These are phyloP conservation scores for Globisporangium nunn DNA, from an alignment of 352 stramenopile genomes.

Conservation along the genomic window DNA sequence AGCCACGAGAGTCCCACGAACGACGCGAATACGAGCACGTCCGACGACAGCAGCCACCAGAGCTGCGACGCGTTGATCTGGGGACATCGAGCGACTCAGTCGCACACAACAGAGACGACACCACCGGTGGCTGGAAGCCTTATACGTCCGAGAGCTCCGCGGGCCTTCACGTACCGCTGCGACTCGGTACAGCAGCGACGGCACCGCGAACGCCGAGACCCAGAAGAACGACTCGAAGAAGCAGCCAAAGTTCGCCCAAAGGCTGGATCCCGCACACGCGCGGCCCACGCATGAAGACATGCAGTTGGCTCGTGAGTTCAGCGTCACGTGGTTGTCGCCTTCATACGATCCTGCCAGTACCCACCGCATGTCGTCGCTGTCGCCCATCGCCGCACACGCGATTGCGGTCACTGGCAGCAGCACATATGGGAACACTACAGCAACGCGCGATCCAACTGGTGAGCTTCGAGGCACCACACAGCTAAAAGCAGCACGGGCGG, in stretches of 20 bases:
- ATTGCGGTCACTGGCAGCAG: conserved; percentile 54
- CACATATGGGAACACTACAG: conserved; percentile 55
- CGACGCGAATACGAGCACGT: conserved; percentile 49
- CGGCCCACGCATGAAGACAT: too few species aligned
- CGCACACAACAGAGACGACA: background rate
- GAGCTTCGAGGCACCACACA: background rate
- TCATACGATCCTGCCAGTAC: background rate
- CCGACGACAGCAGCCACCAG: conserved; percentile 50
- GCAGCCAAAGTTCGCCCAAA: conserved; percentile 60
- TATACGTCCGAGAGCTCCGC: too few species aligned
- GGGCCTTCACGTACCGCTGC: conserved; percentile 30
- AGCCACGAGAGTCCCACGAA: conserved; percentile 49
- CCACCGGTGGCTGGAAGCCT: background rate
- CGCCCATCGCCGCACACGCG: conserved; percentile 39
- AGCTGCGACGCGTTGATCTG: conserved; percentile 58
- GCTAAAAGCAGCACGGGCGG: background rate
- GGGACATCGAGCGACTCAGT: background rate
- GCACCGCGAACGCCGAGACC: conserved; percentile 53
- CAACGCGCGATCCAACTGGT: background rate
- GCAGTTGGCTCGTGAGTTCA: background rate
- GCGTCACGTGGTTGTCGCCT: background rate
- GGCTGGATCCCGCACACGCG: conserved; percentile 5
- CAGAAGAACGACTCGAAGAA: conserved; percentile 74
- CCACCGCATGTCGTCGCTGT: conserved; percentile 45
- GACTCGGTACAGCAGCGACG: conserved; percentile 56